Evolutionary conservation across 805 yeast species (phyloP), one percentile per base, ranked within the genome.

Genomic region (Lachancea lanzarotensis): DNA sequence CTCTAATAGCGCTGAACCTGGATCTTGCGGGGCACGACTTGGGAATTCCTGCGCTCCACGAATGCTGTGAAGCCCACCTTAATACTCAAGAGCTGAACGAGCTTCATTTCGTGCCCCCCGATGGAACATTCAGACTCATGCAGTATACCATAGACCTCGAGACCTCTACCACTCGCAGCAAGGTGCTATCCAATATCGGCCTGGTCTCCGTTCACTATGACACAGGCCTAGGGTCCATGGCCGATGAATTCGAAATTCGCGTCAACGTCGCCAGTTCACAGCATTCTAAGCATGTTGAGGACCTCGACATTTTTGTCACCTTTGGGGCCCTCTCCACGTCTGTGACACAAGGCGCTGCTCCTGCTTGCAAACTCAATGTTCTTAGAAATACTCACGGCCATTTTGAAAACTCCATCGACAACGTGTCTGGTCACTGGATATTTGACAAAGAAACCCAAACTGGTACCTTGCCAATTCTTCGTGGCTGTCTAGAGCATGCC

Each of bases 61-160:
- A 72, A 38, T 82, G 91, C 60, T 76, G 90, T 1, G 72, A 80
- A 38, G 52, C 73, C 1, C 72, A 69, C 10, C 64, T 22, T 11
- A 3, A 35, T 8, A 40, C 37, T 16, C 38, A 38, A n/a, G 8
- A 29, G 10, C n/a, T 65, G 16, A 84, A 88, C 87, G 41, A 35
- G 0, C 58, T 89, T 27, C 70, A 79, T 15, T 87, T 91, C 56
- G 73, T 84, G 16, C 98, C 98, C 4, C 95, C 98, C 0, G 96
- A 91, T 63, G 97, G 95, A 6, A 73, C 69, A 47, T 77, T 79
- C 34, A 69, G 72, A 2, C 59, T 90, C 18, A 75, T 82, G 73
- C 63, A 75, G 9, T 90, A 90, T 62, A 70, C 74, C 5, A 61
- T 84, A 26, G 84, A 84, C 51, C 55, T 82, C 15, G 65, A 63